These are phyloP conservation scores for Neoboletus magnificus DNA, from an alignment of 768 basidiomycete species.

Conservation along the genomic window DNA sequence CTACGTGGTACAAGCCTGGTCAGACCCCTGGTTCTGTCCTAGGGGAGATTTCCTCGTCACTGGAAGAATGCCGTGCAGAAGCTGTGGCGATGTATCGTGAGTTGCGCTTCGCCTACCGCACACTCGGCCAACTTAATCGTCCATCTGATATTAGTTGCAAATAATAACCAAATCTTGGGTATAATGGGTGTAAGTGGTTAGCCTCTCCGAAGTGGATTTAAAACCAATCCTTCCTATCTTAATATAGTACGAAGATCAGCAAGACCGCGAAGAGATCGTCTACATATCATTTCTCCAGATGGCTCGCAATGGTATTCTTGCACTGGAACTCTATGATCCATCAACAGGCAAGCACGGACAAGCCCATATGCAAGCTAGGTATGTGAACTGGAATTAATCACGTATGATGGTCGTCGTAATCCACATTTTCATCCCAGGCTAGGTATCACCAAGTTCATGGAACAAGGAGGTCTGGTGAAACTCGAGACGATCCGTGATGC, in stretches of 20 bases:
- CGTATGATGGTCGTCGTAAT: neutral
- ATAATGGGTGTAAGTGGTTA: slow-evolving; percentile 66
- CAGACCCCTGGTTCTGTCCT: slow-evolving; percentile 81
- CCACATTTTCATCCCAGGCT: slow-evolving; percentile 41
- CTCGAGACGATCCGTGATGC: slow-evolving; percentile 64
- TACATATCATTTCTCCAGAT: slow-evolving; percentile 80
- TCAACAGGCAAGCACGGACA: slow-evolving; percentile 79
- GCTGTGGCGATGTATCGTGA: slow-evolving; percentile 78
- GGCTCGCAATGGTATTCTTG: slow-evolving; percentile 80
- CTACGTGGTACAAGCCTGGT: slow-evolving; percentile 85
- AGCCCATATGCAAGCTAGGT: slow-evolving; percentile 90
- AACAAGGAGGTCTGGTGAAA: slow-evolving; percentile 63
- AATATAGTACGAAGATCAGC: slow-evolving; percentile 57
- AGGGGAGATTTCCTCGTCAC: slow-evolving; percentile 84
- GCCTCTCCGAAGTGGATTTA: neutral
- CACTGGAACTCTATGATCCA: slow-evolving; percentile 82
- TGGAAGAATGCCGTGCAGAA: slow-evolving; percentile 94
- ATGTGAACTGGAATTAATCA: slow-evolving; percentile 15
- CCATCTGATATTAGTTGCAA: slow-evolving; percentile 47
- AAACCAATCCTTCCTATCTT: neutral
- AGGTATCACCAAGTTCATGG: slow-evolving; percentile 80
- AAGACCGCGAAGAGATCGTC: slow-evolving; percentile 75
- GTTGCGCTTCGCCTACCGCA: slow-evolving; percentile 17
- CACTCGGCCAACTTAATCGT: neutral
- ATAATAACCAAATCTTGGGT: slow-evolving; percentile 70